Evolutionary conservation across 2,329 filamentous ascomycete genomes (phyloP), one percentile per base, ranked within the genome.

Genomic region (Xenoacremonium recifei): DNA sequence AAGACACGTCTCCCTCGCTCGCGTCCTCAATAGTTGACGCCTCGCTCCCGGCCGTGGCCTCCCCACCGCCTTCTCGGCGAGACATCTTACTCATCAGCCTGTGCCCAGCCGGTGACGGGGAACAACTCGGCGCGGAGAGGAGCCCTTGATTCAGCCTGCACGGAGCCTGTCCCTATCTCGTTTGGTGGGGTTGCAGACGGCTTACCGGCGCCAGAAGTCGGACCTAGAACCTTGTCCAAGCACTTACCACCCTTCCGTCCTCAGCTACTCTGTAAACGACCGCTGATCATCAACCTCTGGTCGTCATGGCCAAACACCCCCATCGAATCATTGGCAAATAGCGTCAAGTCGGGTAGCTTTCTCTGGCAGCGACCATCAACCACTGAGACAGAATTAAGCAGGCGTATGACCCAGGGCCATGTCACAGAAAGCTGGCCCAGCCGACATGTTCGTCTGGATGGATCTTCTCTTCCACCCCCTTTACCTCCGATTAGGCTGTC

Each of bases 131-230:
- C 29, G 6, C n/a, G 29, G n/a, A 31, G n/a, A 31, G 29, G 29
- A 10, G 29, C 7, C 7, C 17, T 31, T 15, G 7, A 27, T 27
- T 27, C 9, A 13, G 23, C 23, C 23, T 27, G 9, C 23, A 11
- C 17, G 6, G n/a, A 15, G 16, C 12, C 15, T 34, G 13, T 27
- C 23, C 32, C 32, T 19, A 34, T 34, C 17, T 33, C 31, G 27
- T 44, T 37, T 35, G 25, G 44, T 44, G 40, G 40, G 33, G 44
- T 37, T 46, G 35, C 35, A 40, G 40, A 34, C 39, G 44, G 40
- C 40, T 40, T n/a, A 47, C 40, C 16, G 18, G 30, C 37, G 34
- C 20, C 33, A 23, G 39, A 25, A 15, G 20, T 29, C 37, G 39
- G 25, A 25, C 16, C 20, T 23, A 25, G 31, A 40, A 31, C 25